phyloP scores from a whole-genome alignment of 164 flowering plant genomes.

The Magnolia changhungtana region DNA sequence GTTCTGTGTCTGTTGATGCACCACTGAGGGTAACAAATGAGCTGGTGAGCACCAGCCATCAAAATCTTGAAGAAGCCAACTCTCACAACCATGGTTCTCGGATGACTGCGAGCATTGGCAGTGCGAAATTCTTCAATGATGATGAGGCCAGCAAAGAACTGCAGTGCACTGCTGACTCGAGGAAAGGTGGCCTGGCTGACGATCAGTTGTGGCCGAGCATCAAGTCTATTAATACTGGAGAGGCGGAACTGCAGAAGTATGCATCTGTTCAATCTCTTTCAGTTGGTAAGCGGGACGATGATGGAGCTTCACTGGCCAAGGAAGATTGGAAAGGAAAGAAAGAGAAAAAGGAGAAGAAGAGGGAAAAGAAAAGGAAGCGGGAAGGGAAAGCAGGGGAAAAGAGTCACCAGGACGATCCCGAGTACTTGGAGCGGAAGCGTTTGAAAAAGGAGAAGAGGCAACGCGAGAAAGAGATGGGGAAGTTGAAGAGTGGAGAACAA shows the following conservation, averaged over 20 bases:
- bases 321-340: constrained; percentile 31
- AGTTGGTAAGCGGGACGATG: constrained; percentile 20
- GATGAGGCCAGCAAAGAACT: constrained; percentile 70
- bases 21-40: constrained; percentile 53
- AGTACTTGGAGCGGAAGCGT: constrained; percentile 64
- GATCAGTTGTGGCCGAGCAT: constrained; percentile 34
- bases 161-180: constrained; percentile 95
- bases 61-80: constrained; percentile 70
- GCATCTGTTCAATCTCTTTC: constrained; percentile 42
- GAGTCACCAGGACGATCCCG: constrained; percentile 55
- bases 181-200: constrained; percentile 32
- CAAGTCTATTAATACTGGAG: constrained; percentile 33
- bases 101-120: constrained; percentile 84
- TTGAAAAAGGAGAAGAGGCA: constrained; percentile 73
- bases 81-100: constrained; percentile 74
- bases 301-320: constrained; percentile 22
- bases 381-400: constrained; percentile 36
- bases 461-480: constrained; percentile 54
- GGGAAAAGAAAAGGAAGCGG: constrained; percentile 56
- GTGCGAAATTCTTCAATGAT: constrained; percentile 58
- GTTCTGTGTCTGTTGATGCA: constrained; percentile 92
- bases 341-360: constrained; percentile 52
- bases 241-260: constrained; percentile 32
- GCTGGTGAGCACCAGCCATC: constrained; percentile 46
- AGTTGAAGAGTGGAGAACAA: constrained; percentile 27